Percentiles rank a stretch among this genome's conserved stretches.
Evolutionary conservation across 2,329 filamentous ascomycete species (phyloP).

Genomic region (Fusarium foetens): DNA sequence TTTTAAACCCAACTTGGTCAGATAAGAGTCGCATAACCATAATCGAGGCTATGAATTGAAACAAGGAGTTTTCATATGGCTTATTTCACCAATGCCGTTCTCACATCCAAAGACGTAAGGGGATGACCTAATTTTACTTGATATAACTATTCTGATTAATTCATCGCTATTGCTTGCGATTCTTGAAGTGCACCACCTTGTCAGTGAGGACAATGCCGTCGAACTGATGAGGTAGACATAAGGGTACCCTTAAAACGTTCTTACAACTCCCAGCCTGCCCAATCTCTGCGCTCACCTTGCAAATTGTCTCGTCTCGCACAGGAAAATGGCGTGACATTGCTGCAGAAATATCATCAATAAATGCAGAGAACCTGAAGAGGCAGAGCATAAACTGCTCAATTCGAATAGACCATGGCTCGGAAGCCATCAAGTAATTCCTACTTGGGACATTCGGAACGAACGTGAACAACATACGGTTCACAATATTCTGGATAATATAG

Average conservation of each 20-base stretch:
- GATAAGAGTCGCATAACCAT: accelerated
- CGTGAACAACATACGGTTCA: neutral
- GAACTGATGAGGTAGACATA: neutral
- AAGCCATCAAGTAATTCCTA: slow-evolving; percentile 4
- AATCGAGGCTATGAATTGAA: neutral
- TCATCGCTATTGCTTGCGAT: neutral
- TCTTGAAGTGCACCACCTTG: neutral
- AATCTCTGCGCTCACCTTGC: neutral
- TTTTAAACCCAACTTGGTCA: accelerated
- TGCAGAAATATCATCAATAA: too few relatives aligned
- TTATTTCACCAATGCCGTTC: neutral
- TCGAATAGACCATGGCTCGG: neutral
- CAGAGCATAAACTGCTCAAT: neutral
- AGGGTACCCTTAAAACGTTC: too few relatives aligned
- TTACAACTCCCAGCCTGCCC: too few relatives aligned
- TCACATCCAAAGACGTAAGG: neutral
- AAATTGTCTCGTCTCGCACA: neutral
- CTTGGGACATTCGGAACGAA: slow-evolving; percentile 11
- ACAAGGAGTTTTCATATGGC: accelerated
- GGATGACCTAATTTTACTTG: too few relatives aligned
- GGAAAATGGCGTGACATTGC: neutral
- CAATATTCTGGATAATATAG: slow-evolving; percentile 6
- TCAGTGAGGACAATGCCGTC: neutral
- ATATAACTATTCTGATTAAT: neutral
- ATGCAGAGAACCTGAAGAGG: neutral